These are phyloP conservation scores for Colletotrichum eremochloae DNA, from an alignment of 2,329 filamentous ascomycete species.

Conservation along the genomic window DNA sequence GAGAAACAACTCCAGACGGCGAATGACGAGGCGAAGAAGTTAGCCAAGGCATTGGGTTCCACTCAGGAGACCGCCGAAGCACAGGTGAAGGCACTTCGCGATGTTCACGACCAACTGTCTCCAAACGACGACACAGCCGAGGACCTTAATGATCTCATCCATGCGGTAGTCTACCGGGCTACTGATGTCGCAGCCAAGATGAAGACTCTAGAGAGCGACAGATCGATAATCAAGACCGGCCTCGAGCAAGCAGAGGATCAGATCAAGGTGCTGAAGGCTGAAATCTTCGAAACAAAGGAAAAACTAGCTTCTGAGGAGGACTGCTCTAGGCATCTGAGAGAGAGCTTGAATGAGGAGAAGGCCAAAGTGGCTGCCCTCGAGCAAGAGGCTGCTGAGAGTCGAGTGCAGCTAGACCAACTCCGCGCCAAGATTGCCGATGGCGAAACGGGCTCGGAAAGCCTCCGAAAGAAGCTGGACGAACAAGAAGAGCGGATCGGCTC, in stretches of 20 bases:
- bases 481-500: constrained; percentile 79
- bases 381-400: constrained; percentile 71
- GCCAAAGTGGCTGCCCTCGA: constrained; percentile 69
- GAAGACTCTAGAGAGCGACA: constrained; percentile 70
- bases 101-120: constrained; percentile 70
- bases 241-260: constrained; percentile 70
- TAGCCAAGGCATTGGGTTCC: constrained; percentile 64
- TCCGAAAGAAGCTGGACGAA: constrained; percentile 81
- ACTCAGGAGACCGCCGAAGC: constrained; percentile 66
- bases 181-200: constrained; percentile 72
- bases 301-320: constrained; percentile 66
- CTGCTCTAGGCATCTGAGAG: constrained; percentile 64
- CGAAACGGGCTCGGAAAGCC: constrained; percentile 83
- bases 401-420: constrained; percentile 76
- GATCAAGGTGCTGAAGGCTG: constrained; percentile 67
- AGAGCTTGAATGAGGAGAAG: constrained; percentile 66
- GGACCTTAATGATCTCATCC: constrained; percentile 70
- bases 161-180: constrained; percentile 69
- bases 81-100: constrained; percentile 68
- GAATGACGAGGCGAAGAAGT: constrained; percentile 66
- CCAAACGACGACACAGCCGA: constrained; percentile 65
- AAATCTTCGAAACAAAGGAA: constrained; percentile 68
- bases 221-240: constrained; percentile 72
- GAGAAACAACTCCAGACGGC: constrained; percentile 68
- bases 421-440: constrained; percentile 82